A percentile compares a stretch with the other conserved stretches of the same genome.
Evolutionary conservation across 2,329 filamentous ascomycete species (phyloP).

Genomic region (Aaosphaeria arxii): DNA sequence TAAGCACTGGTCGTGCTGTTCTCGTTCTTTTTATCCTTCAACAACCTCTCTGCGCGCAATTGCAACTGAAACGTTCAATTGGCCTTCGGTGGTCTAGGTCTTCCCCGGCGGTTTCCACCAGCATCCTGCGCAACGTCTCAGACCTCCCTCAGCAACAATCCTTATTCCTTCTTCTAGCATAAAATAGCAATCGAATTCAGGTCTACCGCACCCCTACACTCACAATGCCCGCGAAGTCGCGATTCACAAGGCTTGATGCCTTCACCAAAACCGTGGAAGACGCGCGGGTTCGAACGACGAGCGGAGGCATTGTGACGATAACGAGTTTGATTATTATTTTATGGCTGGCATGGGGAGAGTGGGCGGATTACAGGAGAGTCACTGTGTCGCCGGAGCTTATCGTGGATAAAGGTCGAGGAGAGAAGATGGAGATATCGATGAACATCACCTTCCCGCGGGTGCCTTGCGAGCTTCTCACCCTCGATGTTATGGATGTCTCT

Average conservation of each 20-base stretch:
- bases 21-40: slow-evolving; percentile 1
- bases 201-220: neutral
- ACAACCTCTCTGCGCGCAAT: neutral
- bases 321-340: slow-evolving; percentile 83
- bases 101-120: no score
- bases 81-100: no score
- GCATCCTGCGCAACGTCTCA: no score
- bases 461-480: slow-evolving; percentile 90
- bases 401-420: slow-evolving; percentile 93
- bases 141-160: no score
- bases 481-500: slow-evolving; percentile 99
- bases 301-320: slow-evolving; percentile 92
- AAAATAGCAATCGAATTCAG: no score
- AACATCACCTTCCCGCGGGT: slow-evolving; percentile 94
- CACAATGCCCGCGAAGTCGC: slow-evolving; percentile 81
- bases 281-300: slow-evolving; percentile 92
- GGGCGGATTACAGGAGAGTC: slow-evolving; percentile 85
- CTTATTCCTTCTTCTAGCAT: no score
- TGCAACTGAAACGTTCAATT: neutral
- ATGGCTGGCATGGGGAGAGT: slow-evolving; percentile 91
- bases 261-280: slow-evolving; percentile 98
- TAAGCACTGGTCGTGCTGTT: neutral
- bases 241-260: slow-evolving; percentile 95
- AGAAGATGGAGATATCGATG: slow-evolving; percentile 98
- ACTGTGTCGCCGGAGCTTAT: slow-evolving; percentile 88